Evolutionary conservation across 129 eudicot species (phyloP).

Genomic region (Pulicaria dysenterica): DNA sequence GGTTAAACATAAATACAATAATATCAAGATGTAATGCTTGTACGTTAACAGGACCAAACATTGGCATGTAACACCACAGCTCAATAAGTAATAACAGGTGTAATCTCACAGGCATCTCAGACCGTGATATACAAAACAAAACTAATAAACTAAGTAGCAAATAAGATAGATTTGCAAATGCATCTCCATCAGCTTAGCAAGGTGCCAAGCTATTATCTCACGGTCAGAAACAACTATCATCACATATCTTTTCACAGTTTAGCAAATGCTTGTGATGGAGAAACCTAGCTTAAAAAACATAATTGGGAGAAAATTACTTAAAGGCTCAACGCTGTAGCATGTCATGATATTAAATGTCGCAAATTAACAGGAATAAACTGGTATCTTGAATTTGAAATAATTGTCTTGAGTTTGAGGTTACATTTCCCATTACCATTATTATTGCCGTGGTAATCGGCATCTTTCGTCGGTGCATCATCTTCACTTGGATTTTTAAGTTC

Average conservation of each 20-base stretch:
- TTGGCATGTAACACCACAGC: neutral
- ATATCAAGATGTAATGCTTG: neutral
- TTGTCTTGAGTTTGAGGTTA: neutral
- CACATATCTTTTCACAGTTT: neutral
- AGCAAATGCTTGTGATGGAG: neutral
- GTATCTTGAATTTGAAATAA: too few relatives aligned
- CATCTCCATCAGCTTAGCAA: neutral
- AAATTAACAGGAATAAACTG: neutral
- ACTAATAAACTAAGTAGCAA: neutral
- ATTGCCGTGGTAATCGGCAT: neutral
- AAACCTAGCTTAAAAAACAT: neutral
- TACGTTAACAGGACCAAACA: slow-evolving; percentile 1
- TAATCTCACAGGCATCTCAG: neutral
- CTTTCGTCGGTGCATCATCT: slow-evolving; percentile 11
- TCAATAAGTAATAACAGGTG: neutral
- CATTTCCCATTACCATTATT: slow-evolving; percentile 27
- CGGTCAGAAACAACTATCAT: neutral
- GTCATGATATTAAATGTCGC: neutral
- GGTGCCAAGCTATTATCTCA: neutral
- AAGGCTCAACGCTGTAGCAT: neutral
- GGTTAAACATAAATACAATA: slow-evolving; percentile 17
- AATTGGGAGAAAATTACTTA: neutral
- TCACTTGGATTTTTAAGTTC: neutral
- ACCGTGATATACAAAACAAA: neutral
- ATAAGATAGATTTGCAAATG: slow-evolving; percentile 12